Conservation (phyloP, 192 early-diverging fungal genomes). For the Coemansia sp. region DNA sequence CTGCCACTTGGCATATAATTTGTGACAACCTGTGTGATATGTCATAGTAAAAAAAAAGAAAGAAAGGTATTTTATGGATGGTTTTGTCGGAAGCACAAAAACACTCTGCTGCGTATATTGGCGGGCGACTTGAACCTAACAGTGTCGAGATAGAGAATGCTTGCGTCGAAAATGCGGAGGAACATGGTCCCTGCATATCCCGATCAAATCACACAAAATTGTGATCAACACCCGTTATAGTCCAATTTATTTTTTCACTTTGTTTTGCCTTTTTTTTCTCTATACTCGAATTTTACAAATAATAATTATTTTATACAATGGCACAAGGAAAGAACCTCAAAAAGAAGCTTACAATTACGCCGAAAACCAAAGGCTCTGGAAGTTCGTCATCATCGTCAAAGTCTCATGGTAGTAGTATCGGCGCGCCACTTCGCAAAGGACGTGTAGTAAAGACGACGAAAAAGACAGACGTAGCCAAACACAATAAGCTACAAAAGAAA, state of each 20-base stretch:
- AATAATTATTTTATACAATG: constrained; percentile 17
- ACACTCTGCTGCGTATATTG: not conserved
- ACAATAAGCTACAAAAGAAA: constrained; percentile 43
- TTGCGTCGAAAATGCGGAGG: not conserved
- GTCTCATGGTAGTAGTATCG: not conserved
- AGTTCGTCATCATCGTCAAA: not conserved
- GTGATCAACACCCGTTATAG: not conserved
- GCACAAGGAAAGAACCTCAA: constrained; percentile 42
- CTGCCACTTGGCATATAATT: not conserved
- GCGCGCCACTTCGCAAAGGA: constrained; percentile 27
- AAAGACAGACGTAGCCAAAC: constrained; percentile 23
- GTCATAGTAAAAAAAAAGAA: not conserved
- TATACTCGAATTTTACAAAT: not conserved
- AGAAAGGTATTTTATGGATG: not conserved
- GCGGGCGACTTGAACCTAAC: not conserved
- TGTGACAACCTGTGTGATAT: not conserved
- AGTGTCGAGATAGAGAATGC: not conserved
- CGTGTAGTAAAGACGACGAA: constrained; percentile 45
- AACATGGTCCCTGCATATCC: not conserved
- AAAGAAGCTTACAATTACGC: constrained; percentile 35
- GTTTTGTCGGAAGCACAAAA: not conserved
- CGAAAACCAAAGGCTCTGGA: constrained; percentile 13
- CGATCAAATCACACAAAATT: not conserved
- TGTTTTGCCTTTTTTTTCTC: not conserved
- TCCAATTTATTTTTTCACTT: not conserved